phyloP scores from a whole-genome alignment of 192 early-diverging fungal genomes.

The Borealophlyctis nickersoniae region DNA sequence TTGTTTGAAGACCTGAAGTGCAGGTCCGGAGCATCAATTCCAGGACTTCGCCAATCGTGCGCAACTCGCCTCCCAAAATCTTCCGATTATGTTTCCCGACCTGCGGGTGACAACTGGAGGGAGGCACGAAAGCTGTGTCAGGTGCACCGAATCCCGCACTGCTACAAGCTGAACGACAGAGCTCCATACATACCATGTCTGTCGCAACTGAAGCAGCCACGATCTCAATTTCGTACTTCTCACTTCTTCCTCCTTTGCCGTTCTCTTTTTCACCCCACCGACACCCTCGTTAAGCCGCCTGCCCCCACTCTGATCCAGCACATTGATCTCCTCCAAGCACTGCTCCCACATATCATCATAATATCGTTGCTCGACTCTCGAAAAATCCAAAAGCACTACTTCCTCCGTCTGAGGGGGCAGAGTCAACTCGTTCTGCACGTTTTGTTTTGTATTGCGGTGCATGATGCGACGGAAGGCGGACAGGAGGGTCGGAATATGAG shows the following conservation, averaged over 20 bases:
- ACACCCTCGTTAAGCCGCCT: too few relatives aligned
- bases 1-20: slow-evolving; percentile 18
- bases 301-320: too few relatives aligned
- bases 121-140: too few relatives aligned
- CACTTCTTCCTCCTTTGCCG: slow-evolving; percentile 16
- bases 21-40: slow-evolving; percentile 44
- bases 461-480: slow-evolving; percentile 36
- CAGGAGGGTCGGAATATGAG: too few relatives aligned
- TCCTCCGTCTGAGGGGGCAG: slow-evolving; percentile 53
- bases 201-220: slow-evolving; percentile 52
- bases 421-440: slow-evolving; percentile 48
- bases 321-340: slow-evolving; percentile 47
- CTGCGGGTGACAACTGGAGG: slow-evolving; percentile 57
- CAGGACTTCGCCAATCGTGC: slow-evolving; percentile 54
- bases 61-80: slow-evolving; percentile 42
- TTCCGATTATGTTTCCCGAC: slow-evolving; percentile 46
- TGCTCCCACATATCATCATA: slow-evolving; percentile 53
- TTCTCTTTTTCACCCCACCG: slow-evolving; percentile 6
- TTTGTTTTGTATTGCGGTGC: slow-evolving; percentile 56
- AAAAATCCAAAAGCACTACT: slow-evolving; percentile 47
- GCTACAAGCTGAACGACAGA: background rate
- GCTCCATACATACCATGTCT: slow-evolving; percentile 38
- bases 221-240: slow-evolving; percentile 19
- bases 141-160: too few relatives aligned
- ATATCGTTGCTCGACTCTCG: slow-evolving; percentile 54